Evolutionary conservation across 208 protist species (phyloP), one percentile per base, ranked within the genome.

Genomic region (Trypanosomatidae sp.): DNA sequence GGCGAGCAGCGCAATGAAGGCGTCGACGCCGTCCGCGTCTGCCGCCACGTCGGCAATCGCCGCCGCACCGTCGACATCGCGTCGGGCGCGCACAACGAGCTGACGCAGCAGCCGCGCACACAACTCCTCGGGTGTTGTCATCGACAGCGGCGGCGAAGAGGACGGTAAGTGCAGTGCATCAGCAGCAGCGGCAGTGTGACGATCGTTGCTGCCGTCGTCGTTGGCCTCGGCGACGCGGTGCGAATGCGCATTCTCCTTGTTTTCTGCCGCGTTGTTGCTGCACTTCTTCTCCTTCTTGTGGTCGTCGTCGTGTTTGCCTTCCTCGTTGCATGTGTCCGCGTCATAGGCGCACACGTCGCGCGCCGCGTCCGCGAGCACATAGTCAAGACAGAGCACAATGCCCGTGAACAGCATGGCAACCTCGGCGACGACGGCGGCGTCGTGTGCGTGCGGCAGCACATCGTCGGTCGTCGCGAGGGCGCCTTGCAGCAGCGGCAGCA

Each of bases 401-500:
- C 78, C 75, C 8, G 35, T 37, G 46, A 92, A 48, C 65, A 92
- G 62, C 6, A 77, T 88, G 16, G 64, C 30, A 13, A 84, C 70
- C 43, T 86, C 71, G 19, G 80, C 53, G 18, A 56, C 68, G 0
- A 92, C 63, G 2, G 55, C 53, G 2, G 35, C 39, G 32, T 86
- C 69, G 53, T 60, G 39, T 5, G 78, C 48, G 37, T 77, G 71
- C 4, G 78, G 69, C 33, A 88, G 50, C 22, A 87, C 66, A 22
- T 84, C 78, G 20, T 88, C 62, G 0, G 77, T 71, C 4, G 83
- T 79, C 6, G 73, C 75, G 6, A 92, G 40, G 15, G 88, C 44
- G 2, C 78, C 78, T 33, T 88, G 75, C 21, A 92, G 51, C n/a
- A 92, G 56, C 24, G 83, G 78, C 18, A 92, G 43, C 13, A 88